Conservation (phyloP, 371 early-diverging fungal species). For the Zancudomyces culisetae region DNA sequence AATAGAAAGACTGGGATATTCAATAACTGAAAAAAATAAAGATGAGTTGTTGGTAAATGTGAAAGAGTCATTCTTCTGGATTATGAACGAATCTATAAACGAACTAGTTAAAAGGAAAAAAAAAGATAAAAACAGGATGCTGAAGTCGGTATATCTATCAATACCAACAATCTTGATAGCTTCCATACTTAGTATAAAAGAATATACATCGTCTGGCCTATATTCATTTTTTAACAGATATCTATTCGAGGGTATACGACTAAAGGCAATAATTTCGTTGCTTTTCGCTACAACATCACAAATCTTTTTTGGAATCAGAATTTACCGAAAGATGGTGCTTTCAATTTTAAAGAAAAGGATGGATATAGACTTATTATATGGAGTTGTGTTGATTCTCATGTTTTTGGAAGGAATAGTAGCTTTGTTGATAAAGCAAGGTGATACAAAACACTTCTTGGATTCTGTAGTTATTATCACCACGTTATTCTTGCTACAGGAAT, state of each 20-base stretch:
- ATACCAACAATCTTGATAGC: not conserved
- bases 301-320: not conserved
- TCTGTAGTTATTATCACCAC: constrained; percentile 72
- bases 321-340: not conserved
- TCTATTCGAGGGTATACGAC: not conserved
- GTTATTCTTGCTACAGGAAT: constrained; percentile 77
- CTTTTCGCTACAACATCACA: not conserved
- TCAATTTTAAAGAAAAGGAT: not conserved
- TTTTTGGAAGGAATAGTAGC: not conserved
- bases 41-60: too few species aligned
- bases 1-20: not conserved
- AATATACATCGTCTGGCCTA: not conserved
- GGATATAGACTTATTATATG: not conserved
- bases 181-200: not conserved
- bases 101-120: not conserved
- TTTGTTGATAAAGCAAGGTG: not conserved
- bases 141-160: not conserved
- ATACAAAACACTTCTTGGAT: constrained; percentile 66
- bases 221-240: not conserved
- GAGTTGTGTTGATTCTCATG: not conserved
- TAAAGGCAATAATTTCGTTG: not conserved
- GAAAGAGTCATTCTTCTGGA: too few species aligned
- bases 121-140: not conserved
- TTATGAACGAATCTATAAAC: not conserved
- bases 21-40: not conserved